Evolutionary conservation across 495 filamentous ascomycete species (phyloP).

Genomic region (Daldinia bambusicola): DNA sequence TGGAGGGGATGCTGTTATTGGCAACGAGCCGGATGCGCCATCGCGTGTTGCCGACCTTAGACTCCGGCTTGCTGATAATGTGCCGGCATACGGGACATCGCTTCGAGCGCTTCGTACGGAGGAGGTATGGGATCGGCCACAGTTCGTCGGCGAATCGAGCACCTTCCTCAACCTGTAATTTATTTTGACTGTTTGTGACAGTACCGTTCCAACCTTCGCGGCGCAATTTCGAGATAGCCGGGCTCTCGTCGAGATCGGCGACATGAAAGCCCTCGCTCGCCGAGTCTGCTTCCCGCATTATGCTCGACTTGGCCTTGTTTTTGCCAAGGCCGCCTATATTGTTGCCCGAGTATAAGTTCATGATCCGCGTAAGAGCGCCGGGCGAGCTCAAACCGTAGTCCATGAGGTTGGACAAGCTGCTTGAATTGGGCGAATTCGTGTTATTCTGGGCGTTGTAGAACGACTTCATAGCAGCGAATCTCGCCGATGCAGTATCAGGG

Average conservation of each 20-base stretch:
- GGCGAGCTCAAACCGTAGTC: conserved; percentile 80
- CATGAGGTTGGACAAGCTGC: conserved; percentile 64
- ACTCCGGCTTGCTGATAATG: conserved; percentile 94
- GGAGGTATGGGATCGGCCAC: conserved; percentile 79
- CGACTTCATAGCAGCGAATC: conserved; percentile 68
- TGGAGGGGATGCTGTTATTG: conserved; percentile 84
- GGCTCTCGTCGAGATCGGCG: conserved; percentile 62
- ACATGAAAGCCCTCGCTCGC: conserved; percentile 73
- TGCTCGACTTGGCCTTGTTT: conserved; percentile 69
- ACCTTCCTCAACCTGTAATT: conserved; percentile 63
- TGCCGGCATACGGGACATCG: conserved; percentile 92
- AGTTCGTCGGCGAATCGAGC: conserved; percentile 70
- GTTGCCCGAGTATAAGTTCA: conserved; percentile 85
- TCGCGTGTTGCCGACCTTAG: conserved; percentile 83
- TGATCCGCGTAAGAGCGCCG: conserved; percentile 82
- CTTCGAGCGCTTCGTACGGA: conserved; percentile 92
- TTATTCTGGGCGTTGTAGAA: conserved; percentile 81
- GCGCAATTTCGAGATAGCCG: conserved; percentile 58
- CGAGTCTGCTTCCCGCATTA: conserved; percentile 82
- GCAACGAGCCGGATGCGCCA: conserved; percentile 92
- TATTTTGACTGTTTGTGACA: conserved; percentile 48
- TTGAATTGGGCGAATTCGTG: conserved; percentile 58
- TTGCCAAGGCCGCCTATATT: conserved; percentile 63
- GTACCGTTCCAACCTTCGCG: conserved; percentile 56
- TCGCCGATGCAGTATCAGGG: conserved; percentile 50